Evolutionary conservation across 2,329 filamentous ascomycete species (phyloP).

Genomic region (Pestalotiopsis sp.): DNA sequence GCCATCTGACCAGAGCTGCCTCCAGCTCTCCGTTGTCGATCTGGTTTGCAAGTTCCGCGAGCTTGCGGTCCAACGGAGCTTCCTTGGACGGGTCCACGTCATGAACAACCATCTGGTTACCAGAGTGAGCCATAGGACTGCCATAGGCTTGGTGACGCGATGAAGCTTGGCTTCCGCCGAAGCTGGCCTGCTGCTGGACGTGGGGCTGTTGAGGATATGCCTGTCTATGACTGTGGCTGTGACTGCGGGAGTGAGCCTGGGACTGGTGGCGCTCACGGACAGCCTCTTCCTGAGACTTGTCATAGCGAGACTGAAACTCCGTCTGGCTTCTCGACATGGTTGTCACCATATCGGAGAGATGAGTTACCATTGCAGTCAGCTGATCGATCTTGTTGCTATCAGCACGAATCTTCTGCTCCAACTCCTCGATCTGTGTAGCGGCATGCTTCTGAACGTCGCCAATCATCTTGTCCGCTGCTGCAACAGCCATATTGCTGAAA

Average conservation of each 20-base stretch:
- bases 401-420: constrained; percentile 53
- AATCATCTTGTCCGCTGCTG: constrained; percentile 69
- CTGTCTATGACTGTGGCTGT: constrained; percentile 7
- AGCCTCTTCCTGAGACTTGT: constrained; percentile 58
- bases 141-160: constrained; percentile 24
- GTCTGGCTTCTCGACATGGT: constrained; percentile 71
- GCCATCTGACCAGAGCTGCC: constrained; percentile 67
- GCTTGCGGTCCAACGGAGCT: constrained; percentile 56
- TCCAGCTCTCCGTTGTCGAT: constrained; percentile 66
- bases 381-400: constrained; percentile 72
- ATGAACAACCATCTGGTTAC: constrained; percentile 41
- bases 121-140: constrained; percentile 33
- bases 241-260: constrained; percentile 11
- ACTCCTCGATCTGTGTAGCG: constrained; percentile 51
- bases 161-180: constrained; percentile 24
- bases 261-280: constrained; percentile 41
- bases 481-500: constrained; percentile 65
- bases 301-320: constrained; percentile 67
- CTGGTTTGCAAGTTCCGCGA: constrained; percentile 62
- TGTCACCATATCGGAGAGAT: constrained; percentile 69
- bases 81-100: constrained; percentile 48
- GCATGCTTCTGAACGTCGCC: constrained; percentile 69
- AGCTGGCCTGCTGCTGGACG: constrained; percentile 29
- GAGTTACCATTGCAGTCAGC: constrained; percentile 67
- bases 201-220: constrained; percentile 25